phyloP scores from a whole-genome alignment of 2,329 filamentous ascomycete species.

The Nemania diffusa region DNA sequence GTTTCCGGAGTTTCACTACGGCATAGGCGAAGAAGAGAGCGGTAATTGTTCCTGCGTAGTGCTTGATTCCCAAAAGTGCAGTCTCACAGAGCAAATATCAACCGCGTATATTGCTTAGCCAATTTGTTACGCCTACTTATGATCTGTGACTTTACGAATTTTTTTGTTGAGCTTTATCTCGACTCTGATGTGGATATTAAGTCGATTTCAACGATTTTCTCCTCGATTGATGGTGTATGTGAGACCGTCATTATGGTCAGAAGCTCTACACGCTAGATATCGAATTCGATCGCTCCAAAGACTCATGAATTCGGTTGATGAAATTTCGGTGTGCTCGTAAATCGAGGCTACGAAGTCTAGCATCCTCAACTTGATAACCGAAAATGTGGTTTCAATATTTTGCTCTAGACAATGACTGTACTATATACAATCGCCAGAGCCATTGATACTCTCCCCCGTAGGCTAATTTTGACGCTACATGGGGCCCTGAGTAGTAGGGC shows the following conservation, averaged over 20 bases:
- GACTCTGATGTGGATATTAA: not conserved
- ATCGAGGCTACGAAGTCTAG: too few species aligned
- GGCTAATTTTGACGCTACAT: not conserved
- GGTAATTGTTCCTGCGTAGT: constrained; percentile 30
- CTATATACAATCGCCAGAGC: constrained; percentile 1
- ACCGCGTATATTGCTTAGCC: constrained; percentile 27
- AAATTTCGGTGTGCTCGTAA: too few species aligned
- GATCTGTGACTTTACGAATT: not conserved
- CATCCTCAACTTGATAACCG: not conserved
- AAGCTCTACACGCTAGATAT: too few species aligned
- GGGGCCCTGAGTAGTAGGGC: not conserved
- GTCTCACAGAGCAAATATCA: constrained; percentile 30
- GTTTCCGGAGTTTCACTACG: constrained; percentile 38
- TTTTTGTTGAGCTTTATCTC: not conserved
- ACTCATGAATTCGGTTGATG: not conserved
- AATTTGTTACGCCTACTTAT: constrained; percentile 2
- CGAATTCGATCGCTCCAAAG: not conserved
- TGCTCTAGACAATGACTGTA: constrained; percentile 1
- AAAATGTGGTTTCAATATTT: not conserved
- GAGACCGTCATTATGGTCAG: not conserved
- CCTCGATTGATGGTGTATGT: not conserved
- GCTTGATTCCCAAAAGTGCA: constrained; percentile 26
- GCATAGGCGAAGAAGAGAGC: constrained; percentile 35
- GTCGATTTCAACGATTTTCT: not conserved
- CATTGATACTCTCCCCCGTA: not conserved